Conservation (phyloP, 139 green algal genomes). For the Pycnococcus provasolii region DNA sequence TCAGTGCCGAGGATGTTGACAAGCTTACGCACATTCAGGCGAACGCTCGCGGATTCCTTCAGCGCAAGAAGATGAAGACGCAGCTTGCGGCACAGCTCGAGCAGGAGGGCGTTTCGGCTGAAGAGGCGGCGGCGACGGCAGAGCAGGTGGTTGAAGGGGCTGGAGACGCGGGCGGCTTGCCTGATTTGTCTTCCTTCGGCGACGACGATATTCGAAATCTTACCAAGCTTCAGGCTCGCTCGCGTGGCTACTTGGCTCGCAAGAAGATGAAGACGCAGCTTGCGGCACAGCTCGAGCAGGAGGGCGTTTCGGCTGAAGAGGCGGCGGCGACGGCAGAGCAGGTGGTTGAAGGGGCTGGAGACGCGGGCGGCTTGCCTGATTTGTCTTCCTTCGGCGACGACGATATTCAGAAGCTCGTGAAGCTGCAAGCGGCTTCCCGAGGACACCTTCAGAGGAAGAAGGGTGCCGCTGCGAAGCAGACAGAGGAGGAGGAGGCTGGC, state of each 20-base stretch:
- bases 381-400: too few species aligned
- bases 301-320: background rate
- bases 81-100: background rate
- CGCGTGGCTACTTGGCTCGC: constrained; percentile 9
- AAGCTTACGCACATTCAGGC: background rate
- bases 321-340: background rate
- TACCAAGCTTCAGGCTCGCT: background rate
- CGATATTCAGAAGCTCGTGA: too few species aligned
- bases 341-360: background rate
- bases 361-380: background rate
- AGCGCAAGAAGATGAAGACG: constrained; percentile 12
- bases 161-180: background rate
- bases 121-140: background rate
- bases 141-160: background rate
- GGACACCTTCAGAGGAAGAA: constrained; percentile 7
- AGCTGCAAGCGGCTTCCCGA: background rate
- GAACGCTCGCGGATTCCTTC: background rate
- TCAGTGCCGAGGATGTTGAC: too few species aligned
- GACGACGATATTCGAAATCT: too few species aligned
- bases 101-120: background rate
- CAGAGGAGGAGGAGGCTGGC: too few species aligned
- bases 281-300: too few species aligned
- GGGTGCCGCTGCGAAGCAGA: too few species aligned
- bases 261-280: constrained; percentile 11
- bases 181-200: background rate